A percentile compares a stretch with the other conserved stretches of the same genome.
These are phyloP conservation scores for Corymbia citriodora DNA, from an alignment of 441 rosid genomes.

Conservation along the genomic window DNA sequence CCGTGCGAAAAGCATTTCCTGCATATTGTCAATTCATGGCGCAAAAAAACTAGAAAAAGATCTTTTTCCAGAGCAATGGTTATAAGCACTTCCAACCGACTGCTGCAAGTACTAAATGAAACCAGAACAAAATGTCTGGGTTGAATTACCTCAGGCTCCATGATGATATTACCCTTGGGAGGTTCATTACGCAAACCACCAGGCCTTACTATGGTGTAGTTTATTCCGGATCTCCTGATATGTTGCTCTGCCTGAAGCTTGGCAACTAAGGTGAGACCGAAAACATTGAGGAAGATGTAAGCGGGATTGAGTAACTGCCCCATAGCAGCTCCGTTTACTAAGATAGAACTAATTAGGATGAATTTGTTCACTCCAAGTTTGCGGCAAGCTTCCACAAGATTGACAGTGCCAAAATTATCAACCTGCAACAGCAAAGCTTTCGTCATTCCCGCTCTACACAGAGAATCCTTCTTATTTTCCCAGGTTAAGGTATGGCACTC, in stretches of 20 bases:
- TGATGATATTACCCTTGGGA: constrained; percentile 66
- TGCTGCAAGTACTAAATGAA: background rate
- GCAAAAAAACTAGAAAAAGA: background rate
- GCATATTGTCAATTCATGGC: background rate
- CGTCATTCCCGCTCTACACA: background rate
- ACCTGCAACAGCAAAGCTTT: constrained; percentile 29
- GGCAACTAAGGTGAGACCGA: constrained; percentile 75
- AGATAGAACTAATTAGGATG: constrained; percentile 74
- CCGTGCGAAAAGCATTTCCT: background rate
- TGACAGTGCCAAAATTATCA: constrained; percentile 77
- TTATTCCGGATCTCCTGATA: constrained; percentile 66
- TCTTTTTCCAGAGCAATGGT: background rate
- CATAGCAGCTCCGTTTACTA: constrained; percentile 94
- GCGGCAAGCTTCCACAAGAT: constrained; percentile 83
- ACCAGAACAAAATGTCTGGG: background rate
- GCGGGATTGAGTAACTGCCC: constrained; percentile 90
- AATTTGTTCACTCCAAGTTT: constrained; percentile 56
- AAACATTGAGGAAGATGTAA: constrained; percentile 73
- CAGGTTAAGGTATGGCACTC: background rate
- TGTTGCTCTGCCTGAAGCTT: constrained; percentile 90
- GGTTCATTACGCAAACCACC: constrained; percentile 84
- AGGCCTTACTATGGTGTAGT: constrained; percentile 79
- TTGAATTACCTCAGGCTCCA: constrained; percentile 70
- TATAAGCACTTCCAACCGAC: background rate
- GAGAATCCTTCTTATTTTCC: background rate